Base-by-base conservation (phyloP, 2,329 filamentous ascomycete species). In the Penicillium sp. region DNA sequence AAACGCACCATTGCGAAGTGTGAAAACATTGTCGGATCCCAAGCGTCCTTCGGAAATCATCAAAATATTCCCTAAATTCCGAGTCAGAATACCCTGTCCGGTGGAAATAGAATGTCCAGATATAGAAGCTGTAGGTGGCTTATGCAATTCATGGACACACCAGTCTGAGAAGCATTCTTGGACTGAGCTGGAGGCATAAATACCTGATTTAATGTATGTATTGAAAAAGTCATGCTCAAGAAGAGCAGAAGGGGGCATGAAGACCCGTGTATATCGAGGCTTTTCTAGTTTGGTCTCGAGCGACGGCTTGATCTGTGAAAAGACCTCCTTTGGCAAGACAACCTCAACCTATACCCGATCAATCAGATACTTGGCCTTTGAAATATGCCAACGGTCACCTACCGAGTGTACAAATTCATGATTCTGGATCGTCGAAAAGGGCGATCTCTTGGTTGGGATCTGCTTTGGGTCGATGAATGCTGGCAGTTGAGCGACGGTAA, bases 11-110 rank as follows among this genome's bases (percentile, higher is more conserved):
- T 90, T 82, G 53, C 76, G 79, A 1, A 97, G 74, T 0, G 82
- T 82, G 68, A 90, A 93, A 2, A 87, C 79, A 62, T 89, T 89
- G 65, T 92, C 88, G 2, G 86, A 79, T 2, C 84, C 86, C 7
- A 81, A 77, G 30, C 82, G 81, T 11, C 91, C 91, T 70, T 92
- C 84, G 0, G 92, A 96, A 2, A 96, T 80, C 88, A 97, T 90
- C 62, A 90, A 72, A 45, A 95, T 77, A 67, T 91, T 86, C 5
- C 90, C 90, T 91, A 55, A 2, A 34, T 36, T 19, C 7, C 26
- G 13, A 49, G 19, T 57, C 36, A 56, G 57, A 34, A 26, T 44
- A 9, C 29, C 8, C 11, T 34, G 11, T 38, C 19, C 3, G 30
- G 19, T 26, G 36, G 11, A 19, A 23, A 16, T 10, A 10, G 10